phyloP scores from a whole-genome alignment of 805 yeast species.

The Metschnikowia proteae region DNA sequence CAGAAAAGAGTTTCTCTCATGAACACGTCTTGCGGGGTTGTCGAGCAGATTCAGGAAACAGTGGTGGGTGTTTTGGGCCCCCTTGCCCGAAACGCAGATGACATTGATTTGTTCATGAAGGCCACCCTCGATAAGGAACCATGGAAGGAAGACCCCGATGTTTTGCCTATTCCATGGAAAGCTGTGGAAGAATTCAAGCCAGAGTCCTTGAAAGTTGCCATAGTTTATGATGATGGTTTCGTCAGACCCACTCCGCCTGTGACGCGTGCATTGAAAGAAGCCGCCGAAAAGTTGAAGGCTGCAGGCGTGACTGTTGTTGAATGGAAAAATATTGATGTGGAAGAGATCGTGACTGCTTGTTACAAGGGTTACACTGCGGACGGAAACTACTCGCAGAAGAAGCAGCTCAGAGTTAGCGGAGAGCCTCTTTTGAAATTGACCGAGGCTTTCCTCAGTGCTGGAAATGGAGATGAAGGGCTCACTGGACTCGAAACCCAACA shows the following conservation, averaged over 20 bases:
- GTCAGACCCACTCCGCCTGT: slow-evolving; percentile 21
- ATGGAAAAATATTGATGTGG: slow-evolving; percentile 15
- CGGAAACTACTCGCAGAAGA: slow-evolving; percentile 15
- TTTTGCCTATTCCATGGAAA: slow-evolving; percentile 18
- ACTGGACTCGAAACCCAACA: slow-evolving; percentile 16
- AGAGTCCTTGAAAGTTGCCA: slow-evolving; percentile 13
- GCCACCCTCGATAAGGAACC: slow-evolving; percentile 15
- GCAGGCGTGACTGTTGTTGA: slow-evolving; percentile 18
- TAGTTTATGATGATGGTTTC: slow-evolving; percentile 17
- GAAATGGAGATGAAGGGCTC: slow-evolving; percentile 18
- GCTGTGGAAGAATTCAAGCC: slow-evolving; percentile 11
- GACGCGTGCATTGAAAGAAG: slow-evolving; percentile 14
- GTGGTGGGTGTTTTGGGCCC: slow-evolving; percentile 17
- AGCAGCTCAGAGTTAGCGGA: slow-evolving; percentile 11
- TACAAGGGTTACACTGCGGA: slow-evolving; percentile 18
- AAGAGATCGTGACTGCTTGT: slow-evolving; percentile 14
- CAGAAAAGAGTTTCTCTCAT: slow-evolving; percentile 13
- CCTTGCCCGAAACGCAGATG: slow-evolving; percentile 17
- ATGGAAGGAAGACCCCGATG: slow-evolving; percentile 15
- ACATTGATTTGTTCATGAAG: slow-evolving; percentile 17
- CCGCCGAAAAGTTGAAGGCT: slow-evolving; percentile 9
- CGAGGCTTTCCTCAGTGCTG: slow-evolving; percentile 12
- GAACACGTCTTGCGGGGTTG: slow-evolving; percentile 8
- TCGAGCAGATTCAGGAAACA: slow-evolving; percentile 13
- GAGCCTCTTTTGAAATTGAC: slow-evolving; percentile 15